Percentiles rank a stretch among this genome's conserved stretches.
These are phyloP conservation scores for Dothidotthia symphoricarpi DNA, from an alignment of 2,329 filamentous ascomycete species.

Conservation along the genomic window DNA sequence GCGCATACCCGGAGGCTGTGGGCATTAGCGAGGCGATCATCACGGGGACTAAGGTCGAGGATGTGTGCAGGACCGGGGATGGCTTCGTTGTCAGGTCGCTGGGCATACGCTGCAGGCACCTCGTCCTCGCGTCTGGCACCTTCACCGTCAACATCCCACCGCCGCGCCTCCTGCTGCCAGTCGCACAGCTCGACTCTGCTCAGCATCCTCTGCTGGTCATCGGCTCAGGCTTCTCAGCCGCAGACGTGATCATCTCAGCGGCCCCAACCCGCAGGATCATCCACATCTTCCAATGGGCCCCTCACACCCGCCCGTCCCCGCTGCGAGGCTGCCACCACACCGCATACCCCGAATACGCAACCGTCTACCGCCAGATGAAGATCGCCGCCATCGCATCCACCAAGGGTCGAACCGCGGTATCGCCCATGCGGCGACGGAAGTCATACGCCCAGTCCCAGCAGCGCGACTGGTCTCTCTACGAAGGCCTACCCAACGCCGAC, in stretches of 20 bases:
- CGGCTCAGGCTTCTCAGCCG: conserved; percentile 62
- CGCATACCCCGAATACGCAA: conserved; percentile 62
- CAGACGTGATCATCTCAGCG: conserved; percentile 59
- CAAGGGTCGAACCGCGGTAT: conserved; percentile 20
- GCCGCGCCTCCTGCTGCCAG: conserved; percentile 49
- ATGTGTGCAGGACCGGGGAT: conserved; percentile 46
- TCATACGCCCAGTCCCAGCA: conserved; percentile 46
- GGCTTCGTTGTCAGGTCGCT: conserved; percentile 55
- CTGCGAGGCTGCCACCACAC: conserved; percentile 59
- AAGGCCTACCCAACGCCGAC: conserved; percentile 56
- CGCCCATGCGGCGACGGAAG: conserved; percentile 32
- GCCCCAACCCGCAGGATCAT: conserved; percentile 53
- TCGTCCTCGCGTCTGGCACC: conserved; percentile 60
- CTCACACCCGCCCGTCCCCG: conserved; percentile 55
- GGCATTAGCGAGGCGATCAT: conserved; percentile 52
- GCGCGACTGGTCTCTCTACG: conserved; percentile 55
- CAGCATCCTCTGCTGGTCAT: conserved; percentile 54
- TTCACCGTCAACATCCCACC: conserved; percentile 57
- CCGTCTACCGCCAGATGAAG: conserved; percentile 61
- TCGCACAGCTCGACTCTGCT: conserved; percentile 34
- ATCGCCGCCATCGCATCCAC: conserved; percentile 40
- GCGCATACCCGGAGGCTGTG: conserved; percentile 54
- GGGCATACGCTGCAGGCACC: conserved; percentile 53
- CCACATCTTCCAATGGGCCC: conserved; percentile 62
- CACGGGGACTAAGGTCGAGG: conserved; percentile 43